Evolutionary conservation across 805 yeast genomes (phyloP).

Genomic region (Starmera dryadoides): DNA sequence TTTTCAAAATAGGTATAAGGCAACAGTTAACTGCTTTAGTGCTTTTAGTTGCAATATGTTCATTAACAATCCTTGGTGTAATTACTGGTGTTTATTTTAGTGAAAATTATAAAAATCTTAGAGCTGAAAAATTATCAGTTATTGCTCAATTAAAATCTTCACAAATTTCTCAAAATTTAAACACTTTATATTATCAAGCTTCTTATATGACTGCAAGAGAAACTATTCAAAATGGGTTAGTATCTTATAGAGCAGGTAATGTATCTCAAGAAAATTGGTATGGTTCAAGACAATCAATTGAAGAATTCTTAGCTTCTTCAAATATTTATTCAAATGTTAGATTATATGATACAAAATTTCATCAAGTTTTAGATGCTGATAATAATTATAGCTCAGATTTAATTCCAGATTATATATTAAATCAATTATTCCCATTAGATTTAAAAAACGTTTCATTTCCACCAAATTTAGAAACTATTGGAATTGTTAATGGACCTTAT

Average conservation of each 20-base stretch:
- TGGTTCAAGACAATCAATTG: conserved; percentile 38
- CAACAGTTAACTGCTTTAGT: conserved; percentile 72
- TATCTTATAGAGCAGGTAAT: conserved; percentile 68
- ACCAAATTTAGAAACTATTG: conserved; percentile 32
- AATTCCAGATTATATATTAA: conserved; percentile 24
- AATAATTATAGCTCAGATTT: conserved; percentile 31
- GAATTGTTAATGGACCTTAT: conserved; percentile 64
- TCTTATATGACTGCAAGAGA: conserved; percentile 58
- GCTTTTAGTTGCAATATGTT: conserved; percentile 58
- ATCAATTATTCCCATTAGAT: conserved; percentile 42
- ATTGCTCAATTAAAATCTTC: conserved; percentile 78
- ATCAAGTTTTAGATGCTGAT: conserved; percentile 36
- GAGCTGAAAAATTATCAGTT: conserved; percentile 67
- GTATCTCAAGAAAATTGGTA: conserved; percentile 42
- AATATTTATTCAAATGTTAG: conserved; percentile 56
- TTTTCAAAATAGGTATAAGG: conserved; percentile 48
- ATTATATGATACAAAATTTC: conserved; percentile 55
- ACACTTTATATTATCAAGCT: conserved; percentile 59
- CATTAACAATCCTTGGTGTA: conserved; percentile 65
- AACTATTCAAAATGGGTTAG: conserved; percentile 51
- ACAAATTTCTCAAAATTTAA: conserved; percentile 65
- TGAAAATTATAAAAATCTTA: conserved; percentile 46
- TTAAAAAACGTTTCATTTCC: conserved; percentile 36
- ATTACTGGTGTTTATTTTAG: conserved; percentile 75
- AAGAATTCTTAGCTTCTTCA: conserved; percentile 58